phyloP scores from a whole-genome alignment of 805 yeast species.

The Saturnispora kantuleensis region DNA sequence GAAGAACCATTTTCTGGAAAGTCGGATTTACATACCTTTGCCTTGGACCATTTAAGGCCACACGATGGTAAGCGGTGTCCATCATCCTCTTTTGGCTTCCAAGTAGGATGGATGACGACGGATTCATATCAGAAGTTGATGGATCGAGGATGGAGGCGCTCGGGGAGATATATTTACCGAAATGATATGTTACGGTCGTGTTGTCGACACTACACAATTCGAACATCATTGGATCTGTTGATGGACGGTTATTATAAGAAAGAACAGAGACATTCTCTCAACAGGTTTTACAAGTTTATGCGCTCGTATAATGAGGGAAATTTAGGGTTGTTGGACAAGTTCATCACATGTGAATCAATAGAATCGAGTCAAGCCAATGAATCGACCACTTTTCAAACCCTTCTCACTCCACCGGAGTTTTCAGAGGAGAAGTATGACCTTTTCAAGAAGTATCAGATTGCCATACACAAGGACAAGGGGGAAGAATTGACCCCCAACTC shows the following conservation, averaged over 20 bases:
- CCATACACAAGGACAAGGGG: slow-evolving; percentile 55
- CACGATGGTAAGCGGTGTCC: slow-evolving; percentile 12
- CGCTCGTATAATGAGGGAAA: neutral
- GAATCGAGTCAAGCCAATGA: neutral
- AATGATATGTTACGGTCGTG: slow-evolving; percentile 66
- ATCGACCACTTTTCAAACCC: slow-evolving; percentile 1
- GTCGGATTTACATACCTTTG: slow-evolving; percentile 20
- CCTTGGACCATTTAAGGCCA: slow-evolving; percentile 16
- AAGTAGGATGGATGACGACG: slow-evolving; percentile 24
- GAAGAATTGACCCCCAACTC: slow-evolving; percentile 34
- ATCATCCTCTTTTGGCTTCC: slow-evolving; percentile 20
- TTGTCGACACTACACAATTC: slow-evolving; percentile 69
- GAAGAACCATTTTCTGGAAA: slow-evolving; percentile 25
- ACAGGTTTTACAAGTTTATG: slow-evolving; percentile 43
- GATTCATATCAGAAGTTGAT: slow-evolving; percentile 54
- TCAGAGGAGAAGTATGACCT: slow-evolving; percentile 52
- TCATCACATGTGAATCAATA: neutral
- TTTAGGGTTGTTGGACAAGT: neutral
- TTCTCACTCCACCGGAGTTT: slow-evolving; percentile 40
- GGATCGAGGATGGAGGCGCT: slow-evolving; percentile 69
- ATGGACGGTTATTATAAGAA: slow-evolving; percentile 35
- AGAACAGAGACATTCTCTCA: slow-evolving; percentile 57
- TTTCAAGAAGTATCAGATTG: slow-evolving; percentile 59
- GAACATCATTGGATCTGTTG: slow-evolving; percentile 43
- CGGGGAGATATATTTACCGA: slow-evolving; percentile 50